Conservation (phyloP, 345 rosid genomes). For the Eucalyptus guilfoylei region DNA sequence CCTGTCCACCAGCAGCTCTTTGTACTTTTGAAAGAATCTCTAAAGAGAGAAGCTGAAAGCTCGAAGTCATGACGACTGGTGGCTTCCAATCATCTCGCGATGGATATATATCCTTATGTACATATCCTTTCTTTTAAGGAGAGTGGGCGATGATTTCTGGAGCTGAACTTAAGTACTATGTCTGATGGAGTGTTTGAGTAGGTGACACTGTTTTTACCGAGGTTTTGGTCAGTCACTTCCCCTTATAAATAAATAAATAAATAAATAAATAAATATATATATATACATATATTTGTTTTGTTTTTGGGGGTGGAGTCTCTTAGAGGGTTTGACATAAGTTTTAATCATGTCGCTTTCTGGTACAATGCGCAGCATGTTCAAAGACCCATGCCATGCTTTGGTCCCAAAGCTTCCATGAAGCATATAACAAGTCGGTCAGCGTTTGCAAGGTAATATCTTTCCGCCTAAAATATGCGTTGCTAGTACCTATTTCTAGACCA, state of each 20-base stretch:
- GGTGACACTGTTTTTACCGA: not conserved
- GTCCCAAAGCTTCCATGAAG: slow-evolving; percentile 78
- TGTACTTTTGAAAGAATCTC: slow-evolving; percentile 69
- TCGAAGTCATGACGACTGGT: slow-evolving; percentile 61
- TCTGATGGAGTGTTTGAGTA: too few relatives aligned
- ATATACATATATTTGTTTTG: too few relatives aligned
- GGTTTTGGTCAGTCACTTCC: not conserved
- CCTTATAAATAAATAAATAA: too few relatives aligned
- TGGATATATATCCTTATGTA: slow-evolving; percentile 39
- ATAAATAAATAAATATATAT: too few relatives aligned
- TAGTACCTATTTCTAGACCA: not conserved
- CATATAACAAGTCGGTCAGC: slow-evolving; percentile 61
- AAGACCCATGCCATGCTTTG: slow-evolving; percentile 80
- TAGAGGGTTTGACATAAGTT: not conserved
- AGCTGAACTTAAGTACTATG: not conserved
- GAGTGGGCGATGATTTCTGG: not conserved
- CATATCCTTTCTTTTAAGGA: not conserved
- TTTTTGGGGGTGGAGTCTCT: too few relatives aligned
- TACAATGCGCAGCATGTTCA: slow-evolving; percentile 63
- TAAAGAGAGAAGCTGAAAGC: slow-evolving; percentile 63
- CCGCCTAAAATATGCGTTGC: not conserved
- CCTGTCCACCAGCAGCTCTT: slow-evolving; percentile 57
- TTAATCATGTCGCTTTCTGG: not conserved
- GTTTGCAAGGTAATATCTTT: slow-evolving; percentile 69
- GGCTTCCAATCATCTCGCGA: slow-evolving; percentile 85